phyloP scores from a whole-genome alignment of 108 stramenopile species.

The Poteriospumella lacustris region DNA sequence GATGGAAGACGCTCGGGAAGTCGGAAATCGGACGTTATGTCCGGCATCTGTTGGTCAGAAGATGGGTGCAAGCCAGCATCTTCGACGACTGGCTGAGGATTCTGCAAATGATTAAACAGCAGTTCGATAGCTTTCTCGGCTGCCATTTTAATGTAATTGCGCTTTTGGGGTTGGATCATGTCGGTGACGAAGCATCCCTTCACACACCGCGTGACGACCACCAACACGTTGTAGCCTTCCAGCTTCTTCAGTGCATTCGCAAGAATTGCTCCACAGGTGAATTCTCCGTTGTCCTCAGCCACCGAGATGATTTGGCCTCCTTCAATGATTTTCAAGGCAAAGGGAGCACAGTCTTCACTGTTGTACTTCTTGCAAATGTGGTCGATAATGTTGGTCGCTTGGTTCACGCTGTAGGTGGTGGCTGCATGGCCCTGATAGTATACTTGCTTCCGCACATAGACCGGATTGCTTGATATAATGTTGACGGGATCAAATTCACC shows the following conservation, averaged over 20 bases:
- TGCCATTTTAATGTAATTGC: background rate
- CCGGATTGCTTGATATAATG: background rate
- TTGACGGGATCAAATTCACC: slow-evolving; percentile 1
- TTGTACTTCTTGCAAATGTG: background rate
- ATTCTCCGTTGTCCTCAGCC: slow-evolving; percentile 10
- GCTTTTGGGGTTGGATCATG: background rate
- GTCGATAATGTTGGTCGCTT: background rate
- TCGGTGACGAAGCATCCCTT: slow-evolving; percentile 1
- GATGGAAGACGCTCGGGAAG: too few relatives aligned
- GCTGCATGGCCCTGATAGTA: background rate
- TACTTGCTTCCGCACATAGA: background rate
- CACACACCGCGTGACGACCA: background rate
- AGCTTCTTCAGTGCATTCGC: background rate
- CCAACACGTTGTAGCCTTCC: background rate
- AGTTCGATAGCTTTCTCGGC: background rate
- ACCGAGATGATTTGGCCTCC: background rate
- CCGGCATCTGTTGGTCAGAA: too few relatives aligned
- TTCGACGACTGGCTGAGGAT: too few relatives aligned
- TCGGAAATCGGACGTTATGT: too few relatives aligned
- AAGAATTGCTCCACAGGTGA: background rate
- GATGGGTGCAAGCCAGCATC: too few relatives aligned
- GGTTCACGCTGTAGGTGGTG: background rate
- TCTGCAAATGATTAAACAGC: background rate
- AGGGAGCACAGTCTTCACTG: background rate
- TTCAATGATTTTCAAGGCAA: background rate